Percentiles rank a stretch among this genome's conserved stretches.
These are phyloP conservation scores for Wickerhamomyces hampshirensis DNA, from an alignment of 805 yeast species.

Conservation along the genomic window DNA sequence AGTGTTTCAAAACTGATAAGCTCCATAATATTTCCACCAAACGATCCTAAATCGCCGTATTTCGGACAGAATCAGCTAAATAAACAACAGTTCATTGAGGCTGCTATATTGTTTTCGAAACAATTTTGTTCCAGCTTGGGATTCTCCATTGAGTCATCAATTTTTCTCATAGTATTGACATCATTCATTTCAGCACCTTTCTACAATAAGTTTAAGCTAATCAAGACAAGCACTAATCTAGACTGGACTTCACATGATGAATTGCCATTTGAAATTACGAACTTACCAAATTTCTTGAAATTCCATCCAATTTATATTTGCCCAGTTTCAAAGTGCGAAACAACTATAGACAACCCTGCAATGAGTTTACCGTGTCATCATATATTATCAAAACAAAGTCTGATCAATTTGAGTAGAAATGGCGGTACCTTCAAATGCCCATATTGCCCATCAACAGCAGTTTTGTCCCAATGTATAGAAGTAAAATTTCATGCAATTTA, in stretches of 20 bases:
- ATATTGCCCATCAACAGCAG: slow-evolving; percentile 55
- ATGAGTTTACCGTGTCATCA: slow-evolving; percentile 61
- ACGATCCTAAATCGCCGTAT: slow-evolving; percentile 21
- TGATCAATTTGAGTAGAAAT: slow-evolving; percentile 39
- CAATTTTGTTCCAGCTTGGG: slow-evolving; percentile 47
- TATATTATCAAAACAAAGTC: slow-evolving; percentile 50
- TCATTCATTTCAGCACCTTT: slow-evolving; percentile 51
- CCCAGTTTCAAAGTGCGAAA: slow-evolving; percentile 66
- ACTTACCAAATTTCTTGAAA: slow-evolving; percentile 46
- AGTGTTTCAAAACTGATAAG: slow-evolving; percentile 42
- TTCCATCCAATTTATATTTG: slow-evolving; percentile 68
- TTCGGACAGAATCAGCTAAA: slow-evolving; percentile 17
- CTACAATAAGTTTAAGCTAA: slow-evolving; percentile 43
- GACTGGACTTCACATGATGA: slow-evolving; percentile 58
- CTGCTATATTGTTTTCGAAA: slow-evolving; percentile 34
- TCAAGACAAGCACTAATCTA: slow-evolving; percentile 34
- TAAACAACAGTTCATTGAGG: slow-evolving; percentile 26
- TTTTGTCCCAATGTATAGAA: slow-evolving; percentile 36
- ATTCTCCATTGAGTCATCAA: slow-evolving; percentile 48
- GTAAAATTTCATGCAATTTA: slow-evolving; percentile 34
- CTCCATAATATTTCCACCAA: slow-evolving; percentile 24
- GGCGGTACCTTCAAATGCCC: slow-evolving; percentile 61
- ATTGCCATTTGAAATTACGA: slow-evolving; percentile 52
- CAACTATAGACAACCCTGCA: slow-evolving; percentile 52
- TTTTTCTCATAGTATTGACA: slow-evolving; percentile 44